phyloP scores from a whole-genome alignment of 495 filamentous ascomycete species.

The Podospora pseudoanserina region DNA sequence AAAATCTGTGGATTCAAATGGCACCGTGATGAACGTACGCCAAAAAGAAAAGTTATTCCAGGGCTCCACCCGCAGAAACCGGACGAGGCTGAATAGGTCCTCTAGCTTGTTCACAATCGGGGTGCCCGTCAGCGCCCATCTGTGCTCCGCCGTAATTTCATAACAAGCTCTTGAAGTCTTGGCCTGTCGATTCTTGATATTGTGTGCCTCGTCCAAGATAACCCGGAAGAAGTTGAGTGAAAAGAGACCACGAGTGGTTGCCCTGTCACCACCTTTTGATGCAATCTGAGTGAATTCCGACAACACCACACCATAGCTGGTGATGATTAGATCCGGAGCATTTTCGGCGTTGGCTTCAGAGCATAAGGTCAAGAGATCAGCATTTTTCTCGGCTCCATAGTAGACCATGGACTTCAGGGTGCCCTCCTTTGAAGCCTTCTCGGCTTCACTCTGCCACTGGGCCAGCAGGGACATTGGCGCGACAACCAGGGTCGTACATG shows the following conservation, averaged over 20 bases:
- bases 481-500: constrained; percentile 88
- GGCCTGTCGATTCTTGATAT: constrained; percentile 83
- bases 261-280: constrained; percentile 52
- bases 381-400: constrained; percentile 79
- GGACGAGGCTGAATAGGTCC: constrained; percentile 91
- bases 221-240: constrained; percentile 89
- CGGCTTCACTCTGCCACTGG: constrained; percentile 94
- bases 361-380: constrained; percentile 73
- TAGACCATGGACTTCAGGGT: constrained; percentile 82
- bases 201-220: constrained; percentile 92
- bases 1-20: constrained; percentile 93
- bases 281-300: constrained; percentile 79
- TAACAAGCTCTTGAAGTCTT: constrained; percentile 95
- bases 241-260: constrained; percentile 70
- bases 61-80: constrained; percentile 88
- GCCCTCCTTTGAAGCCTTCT: constrained; percentile 78
- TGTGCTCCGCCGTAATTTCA: constrained; percentile 75
- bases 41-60: constrained; percentile 99
- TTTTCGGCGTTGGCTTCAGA: constrained; percentile 65
- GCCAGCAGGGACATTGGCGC: constrained; percentile 91
- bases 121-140: constrained; percentile 93
- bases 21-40: constrained; percentile 97
- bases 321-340: constrained; percentile 87
- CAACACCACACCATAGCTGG: constrained; percentile 89
- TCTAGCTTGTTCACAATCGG: constrained; percentile 96